These are phyloP conservation scores for Tricholoma sp. DNA, from an alignment of 768 basidiomycete genomes.

Conservation along the genomic window DNA sequence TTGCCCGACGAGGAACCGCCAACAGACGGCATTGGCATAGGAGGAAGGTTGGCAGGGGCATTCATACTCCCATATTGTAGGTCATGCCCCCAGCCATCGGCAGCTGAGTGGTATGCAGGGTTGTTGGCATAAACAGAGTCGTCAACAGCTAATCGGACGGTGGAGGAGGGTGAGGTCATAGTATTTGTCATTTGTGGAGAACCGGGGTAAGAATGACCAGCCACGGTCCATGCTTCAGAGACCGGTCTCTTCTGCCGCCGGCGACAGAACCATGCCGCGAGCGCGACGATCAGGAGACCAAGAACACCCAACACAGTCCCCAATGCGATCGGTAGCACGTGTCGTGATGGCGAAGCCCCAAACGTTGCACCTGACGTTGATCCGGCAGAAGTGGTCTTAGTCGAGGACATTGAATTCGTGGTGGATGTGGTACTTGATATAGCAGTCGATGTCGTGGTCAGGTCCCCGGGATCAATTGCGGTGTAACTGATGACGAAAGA, in stretches of 20 bases:
- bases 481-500: slow-evolving; percentile 18
- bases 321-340: slow-evolving; percentile 26
- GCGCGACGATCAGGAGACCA: slow-evolving; percentile 22
- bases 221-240: slow-evolving; percentile 32
- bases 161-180: background rate
- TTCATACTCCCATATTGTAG: background rate
- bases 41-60: background rate
- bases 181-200: slow-evolving; percentile 2
- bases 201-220: slow-evolving; percentile 15
- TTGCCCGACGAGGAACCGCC: slow-evolving; percentile 6
- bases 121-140: slow-evolving; percentile 5
- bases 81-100: background rate
- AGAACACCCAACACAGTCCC: slow-evolving; percentile 29
- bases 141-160: background rate
- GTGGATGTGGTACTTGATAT: slow-evolving; percentile 10
- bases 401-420: slow-evolving; percentile 11
- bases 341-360: slow-evolving; percentile 15
- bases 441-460: slow-evolving; percentile 6
- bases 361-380: background rate
- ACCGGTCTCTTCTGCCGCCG: slow-evolving; percentile 22
- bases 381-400: background rate
- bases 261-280: slow-evolving; percentile 25
- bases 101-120: background rate
- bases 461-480: slow-evolving; percentile 15
- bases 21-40: background rate